These are phyloP conservation scores for Cantharellus cinnabarinus DNA, from an alignment of 768 basidiomycete genomes.

Conservation along the genomic window DNA sequence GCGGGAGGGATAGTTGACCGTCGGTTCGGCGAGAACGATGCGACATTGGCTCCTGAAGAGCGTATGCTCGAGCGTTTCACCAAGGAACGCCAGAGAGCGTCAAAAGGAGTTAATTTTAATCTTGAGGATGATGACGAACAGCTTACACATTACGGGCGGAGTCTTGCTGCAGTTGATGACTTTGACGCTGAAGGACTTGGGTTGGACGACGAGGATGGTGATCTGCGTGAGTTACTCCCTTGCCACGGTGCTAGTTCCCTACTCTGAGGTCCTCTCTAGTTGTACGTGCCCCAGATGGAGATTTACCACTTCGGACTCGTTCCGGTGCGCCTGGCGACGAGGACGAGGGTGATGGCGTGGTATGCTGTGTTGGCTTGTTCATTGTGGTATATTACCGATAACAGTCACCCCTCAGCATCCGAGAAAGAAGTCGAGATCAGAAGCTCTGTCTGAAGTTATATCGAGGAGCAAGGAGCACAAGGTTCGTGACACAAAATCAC, in stretches of 20 bases:
- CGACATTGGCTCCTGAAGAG: conserved; percentile 83
- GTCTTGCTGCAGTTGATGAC: conserved; percentile 65
- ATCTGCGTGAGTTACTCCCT: conserved; percentile 11
- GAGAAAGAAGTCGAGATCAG: conserved; percentile 78
- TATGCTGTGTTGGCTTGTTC: conserved; percentile 17
- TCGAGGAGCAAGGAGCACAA: conserved; percentile 93
- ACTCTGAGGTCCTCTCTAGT: no score
- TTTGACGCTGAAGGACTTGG: conserved; percentile 52
- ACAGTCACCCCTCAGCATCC: conserved; percentile 30
- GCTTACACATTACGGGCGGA: conserved; percentile 80
- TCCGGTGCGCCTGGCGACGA: conserved; percentile 28
- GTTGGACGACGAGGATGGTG: conserved; percentile 34
- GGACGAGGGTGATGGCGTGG: conserved; percentile 40
- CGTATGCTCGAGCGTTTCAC: conserved; percentile 96
- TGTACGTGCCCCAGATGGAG: no score
- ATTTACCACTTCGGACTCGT: no score
- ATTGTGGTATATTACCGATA: conserved; percentile 2
- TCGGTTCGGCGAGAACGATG: conserved; percentile 90
- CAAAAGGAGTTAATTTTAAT: conserved; percentile 63
- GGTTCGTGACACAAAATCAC: conserved; percentile 22
- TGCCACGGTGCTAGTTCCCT: no score
- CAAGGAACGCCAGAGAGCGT: conserved; percentile 59
- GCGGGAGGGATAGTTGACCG: conserved; percentile 82
- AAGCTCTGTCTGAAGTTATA: conserved; percentile 96
- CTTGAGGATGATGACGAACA: conserved; percentile 66